These are phyloP conservation scores for Geopyxis carbonaria DNA, from an alignment of 495 filamentous ascomycete species.

Conservation along the genomic window DNA sequence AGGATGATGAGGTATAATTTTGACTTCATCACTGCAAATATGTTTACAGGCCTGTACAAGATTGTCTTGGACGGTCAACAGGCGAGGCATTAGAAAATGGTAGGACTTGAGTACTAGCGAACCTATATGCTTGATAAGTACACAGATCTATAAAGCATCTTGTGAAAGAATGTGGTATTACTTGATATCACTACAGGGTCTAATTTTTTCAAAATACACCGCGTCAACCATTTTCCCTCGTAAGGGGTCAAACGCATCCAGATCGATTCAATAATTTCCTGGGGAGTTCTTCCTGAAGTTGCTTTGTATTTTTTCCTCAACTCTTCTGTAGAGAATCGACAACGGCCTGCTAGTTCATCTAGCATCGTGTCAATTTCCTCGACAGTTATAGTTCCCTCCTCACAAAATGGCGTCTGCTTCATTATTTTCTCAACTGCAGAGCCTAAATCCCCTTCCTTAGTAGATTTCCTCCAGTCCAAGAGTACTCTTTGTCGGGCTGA, in stretches of 20 bases:
- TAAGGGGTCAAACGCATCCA: slow-evolving; percentile 38
- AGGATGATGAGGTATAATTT: slow-evolving; percentile 24
- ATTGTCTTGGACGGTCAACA: slow-evolving; percentile 14
- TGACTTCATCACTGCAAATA: slow-evolving; percentile 28
- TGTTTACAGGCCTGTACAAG: slow-evolving; percentile 25
- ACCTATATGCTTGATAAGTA: slow-evolving; percentile 1
- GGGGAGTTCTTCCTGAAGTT: slow-evolving; percentile 9
- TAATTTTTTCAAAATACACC: slow-evolving; percentile 63
- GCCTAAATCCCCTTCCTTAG: slow-evolving; percentile 46
- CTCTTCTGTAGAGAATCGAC: slow-evolving; percentile 48
- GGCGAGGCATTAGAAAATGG: slow-evolving; percentile 30
- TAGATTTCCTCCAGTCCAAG: slow-evolving; percentile 36
- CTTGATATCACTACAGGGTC: slow-evolving; percentile 40
- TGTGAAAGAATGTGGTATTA: background rate
- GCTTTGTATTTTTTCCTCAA: slow-evolving; percentile 35
- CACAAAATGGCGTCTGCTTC: slow-evolving; percentile 40
- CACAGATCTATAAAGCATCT: too few relatives aligned
- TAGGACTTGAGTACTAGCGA: slow-evolving; percentile 23
- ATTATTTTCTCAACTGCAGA: slow-evolving; percentile 52
- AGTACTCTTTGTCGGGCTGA: slow-evolving; percentile 41
- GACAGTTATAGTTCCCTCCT: slow-evolving; percentile 39
- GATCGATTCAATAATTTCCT: background rate
- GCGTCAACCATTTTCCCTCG: slow-evolving; percentile 79
- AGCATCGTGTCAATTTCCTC: slow-evolving; percentile 60
- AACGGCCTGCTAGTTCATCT: slow-evolving; percentile 43